Percentiles rank a stretch among this genome's conserved stretches.
Evolutionary conservation across 371 early-diverging fungal species (phyloP).

Genomic region (Chytridium lagenaria): DNA sequence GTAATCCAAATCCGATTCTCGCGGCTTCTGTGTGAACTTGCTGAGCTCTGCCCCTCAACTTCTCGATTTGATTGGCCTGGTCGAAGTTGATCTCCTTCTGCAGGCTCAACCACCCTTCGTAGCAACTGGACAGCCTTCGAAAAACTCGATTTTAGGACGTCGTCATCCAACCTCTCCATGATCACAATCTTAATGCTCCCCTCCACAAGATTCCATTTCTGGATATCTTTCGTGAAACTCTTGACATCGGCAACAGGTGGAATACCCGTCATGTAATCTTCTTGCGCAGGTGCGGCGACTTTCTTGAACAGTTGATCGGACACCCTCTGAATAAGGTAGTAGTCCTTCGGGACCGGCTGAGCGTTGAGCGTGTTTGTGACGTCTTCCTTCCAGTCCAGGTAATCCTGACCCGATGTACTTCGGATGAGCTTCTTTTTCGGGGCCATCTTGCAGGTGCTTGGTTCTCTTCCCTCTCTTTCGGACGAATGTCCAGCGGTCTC

Average conservation of each 20-base stretch:
- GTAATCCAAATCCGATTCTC: conserved; percentile 8
- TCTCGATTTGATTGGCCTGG: neutral
- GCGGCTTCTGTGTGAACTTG: neutral
- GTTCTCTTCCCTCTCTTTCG: too few relatives aligned
- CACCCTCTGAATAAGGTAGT: neutral
- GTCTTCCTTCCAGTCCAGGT: neutral
- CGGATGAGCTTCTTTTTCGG: neutral
- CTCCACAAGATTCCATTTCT: neutral
- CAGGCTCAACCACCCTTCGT: neutral
- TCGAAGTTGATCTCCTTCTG: neutral
- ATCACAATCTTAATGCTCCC: neutral
- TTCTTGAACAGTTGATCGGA: neutral
- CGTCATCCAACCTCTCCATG: neutral
- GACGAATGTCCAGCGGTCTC: too few relatives aligned
- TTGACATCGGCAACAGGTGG: neutral
- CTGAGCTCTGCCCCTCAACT: neutral
- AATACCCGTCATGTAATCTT: neutral
- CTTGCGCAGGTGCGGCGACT: neutral
- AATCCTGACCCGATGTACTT: neutral
- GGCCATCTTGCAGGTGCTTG: neutral
- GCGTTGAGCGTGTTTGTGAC: neutral
- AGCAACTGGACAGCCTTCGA: neutral
- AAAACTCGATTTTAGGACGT: neutral
- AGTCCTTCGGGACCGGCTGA: conserved; percentile 3
- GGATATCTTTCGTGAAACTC: neutral